Percentiles rank a stretch among this genome's conserved stretches.
Evolutionary conservation across 2,329 filamentous ascomycete species (phyloP).

Genomic region (Colletotrichum noveboracense): DNA sequence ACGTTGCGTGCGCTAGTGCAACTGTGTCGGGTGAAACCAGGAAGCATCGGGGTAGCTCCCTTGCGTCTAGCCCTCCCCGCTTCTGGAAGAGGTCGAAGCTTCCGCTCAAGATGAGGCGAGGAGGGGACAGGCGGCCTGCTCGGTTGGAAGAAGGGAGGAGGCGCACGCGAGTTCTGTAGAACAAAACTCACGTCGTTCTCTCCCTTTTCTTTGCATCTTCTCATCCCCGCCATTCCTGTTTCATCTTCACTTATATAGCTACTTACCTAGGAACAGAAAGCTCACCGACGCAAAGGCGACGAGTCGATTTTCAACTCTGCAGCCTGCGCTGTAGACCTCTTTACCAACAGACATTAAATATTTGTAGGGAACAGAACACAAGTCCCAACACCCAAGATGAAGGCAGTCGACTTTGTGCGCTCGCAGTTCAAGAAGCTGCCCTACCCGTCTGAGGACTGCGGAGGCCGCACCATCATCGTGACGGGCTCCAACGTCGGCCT

Average conservation of each 20-base stretch:
- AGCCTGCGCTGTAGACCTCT: not conserved
- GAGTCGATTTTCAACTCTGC: not conserved
- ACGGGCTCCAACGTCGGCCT: slow-evolving; percentile 50
- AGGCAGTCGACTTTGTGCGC: slow-evolving; percentile 5
- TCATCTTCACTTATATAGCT: not conserved
- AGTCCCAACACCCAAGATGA: not conserved
- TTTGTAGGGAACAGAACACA: not conserved
- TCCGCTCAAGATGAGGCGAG: not conserved
- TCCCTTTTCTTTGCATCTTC: not conserved
- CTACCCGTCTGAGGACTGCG: slow-evolving; percentile 35
- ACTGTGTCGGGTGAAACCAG: slow-evolving; percentile 13
- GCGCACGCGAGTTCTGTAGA: not conserved
- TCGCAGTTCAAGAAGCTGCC: slow-evolving; percentile 31
- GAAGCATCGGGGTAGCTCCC: slow-evolving; percentile 6
- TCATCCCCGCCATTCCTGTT: not conserved
- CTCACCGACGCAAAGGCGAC: not conserved
- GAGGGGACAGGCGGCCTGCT: not conserved
- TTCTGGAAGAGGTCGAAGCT: not conserved
- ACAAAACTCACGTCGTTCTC: slow-evolving; percentile 5
- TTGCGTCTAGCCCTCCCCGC: not conserved
- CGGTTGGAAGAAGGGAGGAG: not conserved
- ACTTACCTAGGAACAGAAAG: not conserved
- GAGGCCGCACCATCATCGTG: slow-evolving; percentile 42
- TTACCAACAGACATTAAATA: not conserved
- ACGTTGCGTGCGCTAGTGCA: not conserved